Percentiles rank a stretch among this genome's conserved stretches.
These are phyloP conservation scores for Lepidium didymum DNA, from an alignment of 345 rosid species.

Conservation along the genomic window DNA sequence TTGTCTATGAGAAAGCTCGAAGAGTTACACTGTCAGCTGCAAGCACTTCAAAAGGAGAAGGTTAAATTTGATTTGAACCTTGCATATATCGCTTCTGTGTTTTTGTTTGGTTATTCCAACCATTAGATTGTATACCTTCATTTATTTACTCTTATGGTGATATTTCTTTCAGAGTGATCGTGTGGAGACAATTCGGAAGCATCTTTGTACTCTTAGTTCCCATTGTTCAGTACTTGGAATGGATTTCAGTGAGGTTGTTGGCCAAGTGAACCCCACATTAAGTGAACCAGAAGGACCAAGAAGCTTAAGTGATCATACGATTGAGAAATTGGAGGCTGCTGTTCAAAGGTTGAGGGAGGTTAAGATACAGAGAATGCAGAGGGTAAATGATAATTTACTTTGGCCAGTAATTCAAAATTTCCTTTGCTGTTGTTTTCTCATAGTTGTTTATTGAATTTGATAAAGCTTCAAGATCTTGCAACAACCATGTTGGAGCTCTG, in stretches of 20 bases:
- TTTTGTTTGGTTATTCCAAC: not conserved
- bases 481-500: constrained; percentile 88
- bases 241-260: constrained; percentile 51
- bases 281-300: constrained; percentile 45
- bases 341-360: constrained; percentile 51
- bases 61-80: constrained; percentile 21
- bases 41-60: constrained; percentile 70
- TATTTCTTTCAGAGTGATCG: constrained; percentile 53
- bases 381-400: constrained; percentile 36
- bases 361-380: constrained; percentile 86
- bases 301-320: constrained; percentile 52
- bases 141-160: not conserved
- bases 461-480: constrained; percentile 97
- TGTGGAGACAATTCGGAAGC: constrained; percentile 51
- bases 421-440: not conserved
- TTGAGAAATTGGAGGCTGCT: constrained; percentile 40
- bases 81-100: not conserved
- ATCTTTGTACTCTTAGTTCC: constrained; percentile 37
- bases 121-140: not conserved
- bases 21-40: constrained; percentile 58
- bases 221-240: constrained; percentile 70
- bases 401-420: not conserved
- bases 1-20: constrained; percentile 74
- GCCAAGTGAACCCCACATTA: constrained; percentile 51
- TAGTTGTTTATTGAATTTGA: not conserved